Conservation (phyloP, 805 yeast species). For the Diddensiella caesifluorescens region DNA sequence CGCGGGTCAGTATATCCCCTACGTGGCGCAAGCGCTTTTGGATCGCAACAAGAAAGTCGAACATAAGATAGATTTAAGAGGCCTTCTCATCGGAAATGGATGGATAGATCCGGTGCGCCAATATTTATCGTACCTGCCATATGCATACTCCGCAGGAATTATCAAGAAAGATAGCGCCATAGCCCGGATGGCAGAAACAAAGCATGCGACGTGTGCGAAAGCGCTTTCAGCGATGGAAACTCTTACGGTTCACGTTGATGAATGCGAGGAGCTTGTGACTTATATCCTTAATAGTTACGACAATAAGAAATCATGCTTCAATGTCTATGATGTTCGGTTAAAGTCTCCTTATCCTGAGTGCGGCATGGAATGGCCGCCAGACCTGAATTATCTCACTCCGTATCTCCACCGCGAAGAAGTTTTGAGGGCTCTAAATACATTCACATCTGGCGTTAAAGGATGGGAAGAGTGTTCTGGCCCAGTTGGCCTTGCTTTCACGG, state of each 20-base stretch:
- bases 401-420: conserved; percentile 47
- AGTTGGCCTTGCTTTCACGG: conserved; percentile 51
- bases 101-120: conserved; percentile 90
- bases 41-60: conserved; percentile 19
- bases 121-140: conserved; percentile 74
- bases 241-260: conserved; percentile 21
- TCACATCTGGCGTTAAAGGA: conserved; percentile 31
- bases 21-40: conserved; percentile 62
- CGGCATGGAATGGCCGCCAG: conserved; percentile 90
- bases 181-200: conserved; percentile 20
- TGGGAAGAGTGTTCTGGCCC: conserved; percentile 78
- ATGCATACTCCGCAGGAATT: conserved; percentile 53
- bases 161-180: conserved; percentile 33
- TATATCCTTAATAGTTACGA: conserved; percentile 27
- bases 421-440: conserved; percentile 46
- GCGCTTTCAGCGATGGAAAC: conserved; percentile 22
- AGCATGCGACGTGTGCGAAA: conserved; percentile 26
- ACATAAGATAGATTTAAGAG: conserved; percentile 45
- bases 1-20: conserved; percentile 96
- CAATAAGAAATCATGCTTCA: conserved; percentile 52
- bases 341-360: conserved; percentile 76
- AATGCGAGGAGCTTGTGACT: conserved; percentile 41
- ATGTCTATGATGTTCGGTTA: conserved; percentile 75
- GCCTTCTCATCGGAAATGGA: conserved; percentile 82
- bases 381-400: conserved; percentile 42